Evolutionary conservation across 1,284 basidiomycete species (phyloP).

Genomic region (Gomphus bonarii): DNA sequence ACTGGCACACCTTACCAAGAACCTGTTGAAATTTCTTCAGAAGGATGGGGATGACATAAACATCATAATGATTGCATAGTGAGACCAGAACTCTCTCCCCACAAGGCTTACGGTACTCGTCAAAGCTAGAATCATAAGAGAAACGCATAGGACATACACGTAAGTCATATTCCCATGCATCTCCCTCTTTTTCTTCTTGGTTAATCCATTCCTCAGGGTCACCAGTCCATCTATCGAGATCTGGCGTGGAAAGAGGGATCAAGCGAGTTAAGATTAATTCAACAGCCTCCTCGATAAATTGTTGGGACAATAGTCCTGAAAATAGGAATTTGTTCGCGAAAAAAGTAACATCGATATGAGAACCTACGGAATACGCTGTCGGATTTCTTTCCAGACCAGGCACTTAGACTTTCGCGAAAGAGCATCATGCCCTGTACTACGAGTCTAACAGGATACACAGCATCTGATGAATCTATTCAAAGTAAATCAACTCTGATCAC

Average conservation of each 20-base stretch:
- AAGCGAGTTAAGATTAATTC: slow-evolving; percentile 71
- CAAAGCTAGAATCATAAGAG: slow-evolving; percentile 4
- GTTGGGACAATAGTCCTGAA: slow-evolving; percentile 51
- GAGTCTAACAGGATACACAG: slow-evolving; percentile 66
- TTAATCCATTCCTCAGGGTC: slow-evolving; percentile 91
- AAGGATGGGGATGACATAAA: slow-evolving; percentile 67
- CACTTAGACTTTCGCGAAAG: slow-evolving; percentile 74
- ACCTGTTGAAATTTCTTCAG: slow-evolving; percentile 43
- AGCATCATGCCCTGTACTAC: slow-evolving; percentile 81
- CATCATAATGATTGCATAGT: slow-evolving; percentile 62
- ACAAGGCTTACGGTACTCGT: slow-evolving; percentile 50
- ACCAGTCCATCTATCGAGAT: slow-evolving; percentile 69
- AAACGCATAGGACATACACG: slow-evolving; percentile 40
- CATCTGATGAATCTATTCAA: slow-evolving; percentile 35
- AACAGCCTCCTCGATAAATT: slow-evolving; percentile 74
- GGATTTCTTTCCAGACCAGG: slow-evolving; percentile 58
- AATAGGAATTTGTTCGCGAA: neutral
- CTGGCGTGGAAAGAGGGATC: slow-evolving; percentile 69
- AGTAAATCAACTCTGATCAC: neutral
- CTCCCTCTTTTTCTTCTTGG: slow-evolving; percentile 74
- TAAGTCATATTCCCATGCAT: slow-evolving; percentile 83
- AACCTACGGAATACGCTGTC: slow-evolving; percentile 50
- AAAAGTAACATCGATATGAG: neutral
- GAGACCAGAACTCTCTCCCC: slow-evolving; percentile 81
- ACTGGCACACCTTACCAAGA: slow-evolving; percentile 33